These are phyloP conservation scores for Pythium utonaiense DNA, from an alignment of 352 stramenopile genomes.

Conservation along the genomic window DNA sequence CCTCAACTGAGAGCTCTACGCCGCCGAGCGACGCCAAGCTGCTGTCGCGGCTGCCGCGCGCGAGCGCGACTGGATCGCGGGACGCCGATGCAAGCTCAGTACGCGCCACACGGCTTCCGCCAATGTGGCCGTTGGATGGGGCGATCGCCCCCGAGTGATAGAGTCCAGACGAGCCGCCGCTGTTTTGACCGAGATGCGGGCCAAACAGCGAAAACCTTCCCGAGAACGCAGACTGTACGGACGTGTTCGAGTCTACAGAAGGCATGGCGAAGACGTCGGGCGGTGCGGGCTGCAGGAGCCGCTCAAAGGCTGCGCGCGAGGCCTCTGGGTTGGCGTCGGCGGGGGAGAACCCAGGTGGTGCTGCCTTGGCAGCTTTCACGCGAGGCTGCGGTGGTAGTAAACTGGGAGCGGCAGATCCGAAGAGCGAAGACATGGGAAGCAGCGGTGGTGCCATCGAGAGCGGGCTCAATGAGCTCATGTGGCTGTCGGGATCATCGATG, in stretches of 20 bases:
- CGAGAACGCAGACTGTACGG: conserved; percentile 27
- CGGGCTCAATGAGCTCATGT: not conserved
- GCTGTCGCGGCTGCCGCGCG: not conserved
- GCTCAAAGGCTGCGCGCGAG: conserved; percentile 45
- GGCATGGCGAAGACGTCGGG: not conserved
- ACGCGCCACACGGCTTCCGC: not conserved
- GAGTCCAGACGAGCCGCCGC: not conserved
- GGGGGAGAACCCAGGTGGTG: conserved; percentile 54
- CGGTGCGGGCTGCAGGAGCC: conserved; percentile 16
- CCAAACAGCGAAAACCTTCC: conserved; percentile 48
- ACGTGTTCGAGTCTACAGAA: not conserved
- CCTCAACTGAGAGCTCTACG: conserved; percentile 14
- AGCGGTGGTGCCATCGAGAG: conserved; percentile 10
- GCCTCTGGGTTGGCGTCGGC: conserved; percentile 53
- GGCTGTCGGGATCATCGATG: not conserved
- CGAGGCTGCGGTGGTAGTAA: not conserved
- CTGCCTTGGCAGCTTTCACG: conserved; percentile 22
- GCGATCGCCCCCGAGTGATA: not conserved
- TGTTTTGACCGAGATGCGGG: conserved; percentile 11
- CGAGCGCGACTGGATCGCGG: not conserved
- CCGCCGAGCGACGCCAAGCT: conserved; percentile 21
- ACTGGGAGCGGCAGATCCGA: not conserved
- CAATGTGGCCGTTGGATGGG: conserved; percentile 2
- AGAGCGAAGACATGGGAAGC: conserved; percentile 12
- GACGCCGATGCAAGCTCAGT: too few species aligned